phyloP scores from a whole-genome alignment of 495 filamentous ascomycete species.

The Acidomyces sp. region DNA sequence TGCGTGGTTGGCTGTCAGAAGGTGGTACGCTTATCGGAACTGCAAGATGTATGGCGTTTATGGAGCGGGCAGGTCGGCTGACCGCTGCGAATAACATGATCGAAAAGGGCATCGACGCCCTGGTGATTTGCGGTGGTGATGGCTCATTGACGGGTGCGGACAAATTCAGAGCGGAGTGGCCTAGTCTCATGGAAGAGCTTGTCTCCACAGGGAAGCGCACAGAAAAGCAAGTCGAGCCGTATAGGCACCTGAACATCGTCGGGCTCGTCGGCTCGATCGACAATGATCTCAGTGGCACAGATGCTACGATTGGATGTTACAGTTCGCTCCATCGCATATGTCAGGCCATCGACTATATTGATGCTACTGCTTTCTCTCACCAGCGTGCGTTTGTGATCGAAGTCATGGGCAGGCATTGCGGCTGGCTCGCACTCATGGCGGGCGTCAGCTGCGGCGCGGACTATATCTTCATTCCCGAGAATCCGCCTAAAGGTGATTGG shows the following conservation, averaged over 20 bases:
- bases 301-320: slow-evolving; percentile 96
- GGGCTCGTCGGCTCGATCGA: slow-evolving; percentile 95
- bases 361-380: slow-evolving; percentile 92
- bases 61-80: slow-evolving; percentile 68
- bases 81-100: slow-evolving; percentile 87
- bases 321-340: slow-evolving; percentile 86
- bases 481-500: slow-evolving; percentile 79
- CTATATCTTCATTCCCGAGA: slow-evolving; percentile 94
- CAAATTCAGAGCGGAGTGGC: slow-evolving; percentile 85
- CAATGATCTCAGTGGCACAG: slow-evolving; percentile 93
- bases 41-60: slow-evolving; percentile 80
- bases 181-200: slow-evolving; percentile 69
- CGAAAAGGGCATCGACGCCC: slow-evolving; percentile 79
- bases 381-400: slow-evolving; percentile 96
- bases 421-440: slow-evolving; percentile 95
- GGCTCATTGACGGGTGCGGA: slow-evolving; percentile 95
- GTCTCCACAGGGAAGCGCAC: slow-evolving; percentile 55
- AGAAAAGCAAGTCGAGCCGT: slow-evolving; percentile 53
- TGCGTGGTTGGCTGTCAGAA: slow-evolving; percentile 85
- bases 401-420: slow-evolving; percentile 98
- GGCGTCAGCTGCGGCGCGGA: slow-evolving; percentile 92
- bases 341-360: slow-evolving; percentile 88
- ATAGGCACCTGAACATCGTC: slow-evolving; percentile 80
- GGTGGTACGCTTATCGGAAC: slow-evolving; percentile 96
- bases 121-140: slow-evolving; percentile 96